Conservation (phyloP, 225 moss, liverwort and hornwort genomes). For the Pseudisothecium myosuroides region DNA sequence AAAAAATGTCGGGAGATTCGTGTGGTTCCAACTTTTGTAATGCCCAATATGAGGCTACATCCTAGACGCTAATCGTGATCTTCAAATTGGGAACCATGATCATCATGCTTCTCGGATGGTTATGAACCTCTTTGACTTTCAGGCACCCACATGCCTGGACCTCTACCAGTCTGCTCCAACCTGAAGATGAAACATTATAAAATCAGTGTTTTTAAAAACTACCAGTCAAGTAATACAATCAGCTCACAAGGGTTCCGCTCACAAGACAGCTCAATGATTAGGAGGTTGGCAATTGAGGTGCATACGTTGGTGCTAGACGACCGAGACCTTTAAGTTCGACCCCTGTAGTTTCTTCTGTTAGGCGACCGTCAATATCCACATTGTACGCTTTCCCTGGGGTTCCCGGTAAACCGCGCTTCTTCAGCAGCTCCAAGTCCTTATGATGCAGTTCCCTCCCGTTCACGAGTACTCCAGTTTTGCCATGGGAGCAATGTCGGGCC, state of each 20-base stretch:
- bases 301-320: slow-evolving; percentile 92
- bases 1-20: slow-evolving; percentile 6
- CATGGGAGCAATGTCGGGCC: slow-evolving; percentile 75
- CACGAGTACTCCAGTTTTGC: slow-evolving; percentile 79
- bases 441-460: slow-evolving; percentile 93
- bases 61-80: slow-evolving; percentile 1
- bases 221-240: not conserved
- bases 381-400: slow-evolving; percentile 60
- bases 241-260: not conserved
- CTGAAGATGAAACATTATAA: slow-evolving; percentile 20
- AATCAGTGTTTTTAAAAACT: not conserved
- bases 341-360: slow-evolving; percentile 51
- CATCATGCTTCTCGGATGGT: not conserved
- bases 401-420: slow-evolving; percentile 71
- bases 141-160: slow-evolving; percentile 64
- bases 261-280: not conserved
- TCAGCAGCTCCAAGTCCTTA: slow-evolving; percentile 61
- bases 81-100: not conserved
- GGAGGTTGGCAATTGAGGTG: not conserved
- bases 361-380: slow-evolving; percentile 83
- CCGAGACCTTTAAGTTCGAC: slow-evolving; percentile 66
- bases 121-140: slow-evolving; percentile 37
- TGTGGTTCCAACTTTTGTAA: not conserved
- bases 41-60: not conserved
- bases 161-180: slow-evolving; percentile 67